phyloP scores from a whole-genome alignment of 306 rosid genomes.

The Fragaria nilgerrensis region DNA sequence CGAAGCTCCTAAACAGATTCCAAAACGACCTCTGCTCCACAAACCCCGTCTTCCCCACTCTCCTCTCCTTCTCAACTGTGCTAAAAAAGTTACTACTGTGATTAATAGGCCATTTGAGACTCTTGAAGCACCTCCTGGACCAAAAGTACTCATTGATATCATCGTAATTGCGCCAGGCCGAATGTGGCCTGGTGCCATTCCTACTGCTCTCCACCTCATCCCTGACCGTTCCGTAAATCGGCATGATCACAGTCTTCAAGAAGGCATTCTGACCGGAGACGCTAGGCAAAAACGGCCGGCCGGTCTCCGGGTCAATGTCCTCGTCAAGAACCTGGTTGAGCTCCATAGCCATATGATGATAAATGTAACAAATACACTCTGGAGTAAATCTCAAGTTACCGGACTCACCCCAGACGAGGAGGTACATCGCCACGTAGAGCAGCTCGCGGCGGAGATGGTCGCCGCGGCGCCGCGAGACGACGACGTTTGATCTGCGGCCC shows the following conservation, averaged over 20 bases:
- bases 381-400: constrained; percentile 80
- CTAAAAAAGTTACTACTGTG: constrained; percentile 54
- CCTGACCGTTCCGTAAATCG: constrained; percentile 62
- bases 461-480: constrained; percentile 21
- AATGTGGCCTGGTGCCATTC: constrained; percentile 85
- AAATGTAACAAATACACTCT: constrained; percentile 71
- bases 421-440: constrained; percentile 64
- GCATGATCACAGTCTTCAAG: constrained; percentile 69
- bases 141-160: constrained; percentile 87
- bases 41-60: constrained; percentile 94
- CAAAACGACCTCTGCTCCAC: constrained; percentile 97
- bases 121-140: constrained; percentile 80
- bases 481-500: constrained; percentile 51
- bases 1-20: constrained; percentile 86
- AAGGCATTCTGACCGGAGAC: constrained; percentile 61
- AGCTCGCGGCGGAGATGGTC: constrained; percentile 54
- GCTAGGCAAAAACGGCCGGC: constrained; percentile 54
- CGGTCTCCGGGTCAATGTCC: constrained; percentile 56
- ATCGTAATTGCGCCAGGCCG: constrained; percentile 95
- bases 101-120: constrained; percentile 61
- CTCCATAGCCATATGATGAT: constrained; percentile 82
- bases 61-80: constrained; percentile 46
- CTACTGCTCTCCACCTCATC: constrained; percentile 67
- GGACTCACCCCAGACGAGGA: constrained; percentile 86
- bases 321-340: constrained; percentile 60